Evolutionary conservation across 257 asterid species (phyloP).

Genomic region (Asclepias syriaca): DNA sequence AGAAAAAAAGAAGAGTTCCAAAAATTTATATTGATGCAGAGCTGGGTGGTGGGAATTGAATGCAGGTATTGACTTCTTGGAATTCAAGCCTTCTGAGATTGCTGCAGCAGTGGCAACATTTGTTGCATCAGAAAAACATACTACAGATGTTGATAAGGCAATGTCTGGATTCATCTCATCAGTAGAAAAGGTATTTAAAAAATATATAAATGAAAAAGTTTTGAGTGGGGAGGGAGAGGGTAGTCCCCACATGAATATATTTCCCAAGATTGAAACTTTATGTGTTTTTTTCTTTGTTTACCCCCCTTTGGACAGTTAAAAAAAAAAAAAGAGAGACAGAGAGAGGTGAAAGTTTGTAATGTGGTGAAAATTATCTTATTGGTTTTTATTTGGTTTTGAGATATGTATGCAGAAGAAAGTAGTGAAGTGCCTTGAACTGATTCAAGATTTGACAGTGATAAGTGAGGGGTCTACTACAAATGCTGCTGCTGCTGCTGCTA

Average conservation of each 20-base stretch:
- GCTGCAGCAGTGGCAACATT: constrained; percentile 69
- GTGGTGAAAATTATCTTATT: neutral
- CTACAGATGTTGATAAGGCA: constrained; percentile 44
- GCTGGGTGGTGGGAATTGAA: constrained; percentile 38
- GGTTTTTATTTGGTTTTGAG: neutral
- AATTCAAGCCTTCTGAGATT: constrained; percentile 73
- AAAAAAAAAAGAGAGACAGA: too few relatives aligned
- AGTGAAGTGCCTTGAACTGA: constrained; percentile 49
- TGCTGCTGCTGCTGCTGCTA: neutral
- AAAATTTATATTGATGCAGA: constrained; percentile 20
- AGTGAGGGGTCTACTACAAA: constrained; percentile 18
- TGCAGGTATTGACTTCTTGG: constrained; percentile 84
- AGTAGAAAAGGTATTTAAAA: constrained; percentile 46
- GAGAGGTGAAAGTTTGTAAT: neutral
- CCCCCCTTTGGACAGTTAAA: neutral
- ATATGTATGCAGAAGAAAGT: constrained; percentile 58
- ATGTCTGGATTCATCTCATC: constrained; percentile 35
- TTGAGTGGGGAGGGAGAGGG: neutral
- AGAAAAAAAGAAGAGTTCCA: neutral
- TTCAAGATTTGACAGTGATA: constrained; percentile 47
- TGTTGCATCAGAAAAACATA: constrained; percentile 39
- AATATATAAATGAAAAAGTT: too few relatives aligned
- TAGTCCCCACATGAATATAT: constrained; percentile 21
- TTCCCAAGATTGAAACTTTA: neutral
- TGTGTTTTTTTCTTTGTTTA: neutral